Percentiles rank a stretch among this genome's conserved stretches.
These are phyloP conservation scores for Penicillium verhagenii DNA, from an alignment of 495 filamentous ascomycete species.

Conservation along the genomic window DNA sequence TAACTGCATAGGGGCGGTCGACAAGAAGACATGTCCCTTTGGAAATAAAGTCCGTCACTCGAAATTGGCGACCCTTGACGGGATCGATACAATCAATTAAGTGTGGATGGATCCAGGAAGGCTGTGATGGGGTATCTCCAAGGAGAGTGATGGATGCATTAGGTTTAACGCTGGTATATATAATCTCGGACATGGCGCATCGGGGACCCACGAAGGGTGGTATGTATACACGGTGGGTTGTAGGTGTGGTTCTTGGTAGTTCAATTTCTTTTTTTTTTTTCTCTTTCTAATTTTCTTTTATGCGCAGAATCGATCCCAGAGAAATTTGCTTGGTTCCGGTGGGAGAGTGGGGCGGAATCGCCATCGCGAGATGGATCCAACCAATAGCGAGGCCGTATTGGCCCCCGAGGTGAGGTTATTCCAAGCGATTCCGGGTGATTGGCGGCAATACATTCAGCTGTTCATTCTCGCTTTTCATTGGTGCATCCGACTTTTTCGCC, in stretches of 20 bases:
- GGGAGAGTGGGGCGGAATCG: conserved; percentile 18
- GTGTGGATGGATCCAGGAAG: conserved; percentile 35
- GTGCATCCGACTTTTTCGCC: not conserved
- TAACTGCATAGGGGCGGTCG: conserved; percentile 36
- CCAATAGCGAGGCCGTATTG: conserved; percentile 14
- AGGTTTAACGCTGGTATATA: conserved; percentile 24
- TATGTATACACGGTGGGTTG: not conserved
- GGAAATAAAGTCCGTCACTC: conserved; percentile 24
- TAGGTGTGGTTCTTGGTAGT: not conserved
- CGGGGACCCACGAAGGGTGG: not conserved
- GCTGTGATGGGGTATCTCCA: conserved; percentile 8
- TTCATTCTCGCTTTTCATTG: not conserved
- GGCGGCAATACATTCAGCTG: conserved; percentile 4
- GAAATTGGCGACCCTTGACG: conserved; percentile 39
- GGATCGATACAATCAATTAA: conserved; percentile 31
- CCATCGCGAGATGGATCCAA: conserved; percentile 2
- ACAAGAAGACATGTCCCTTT: conserved; percentile 33
- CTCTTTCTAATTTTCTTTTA: not conserved
- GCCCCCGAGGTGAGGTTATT: conserved; percentile 24
- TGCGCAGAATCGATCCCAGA: not conserved
- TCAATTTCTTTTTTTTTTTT: conserved; percentile 9
- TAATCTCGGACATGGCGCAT: conserved; percentile 24
- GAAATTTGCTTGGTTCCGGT: conserved; percentile 10
- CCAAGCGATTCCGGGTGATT: conserved; percentile 23
- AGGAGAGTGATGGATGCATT: conserved; percentile 12